Conservation (phyloP, 176 grass and related monocot genomes). For the Cenchrus americanus region DNA sequence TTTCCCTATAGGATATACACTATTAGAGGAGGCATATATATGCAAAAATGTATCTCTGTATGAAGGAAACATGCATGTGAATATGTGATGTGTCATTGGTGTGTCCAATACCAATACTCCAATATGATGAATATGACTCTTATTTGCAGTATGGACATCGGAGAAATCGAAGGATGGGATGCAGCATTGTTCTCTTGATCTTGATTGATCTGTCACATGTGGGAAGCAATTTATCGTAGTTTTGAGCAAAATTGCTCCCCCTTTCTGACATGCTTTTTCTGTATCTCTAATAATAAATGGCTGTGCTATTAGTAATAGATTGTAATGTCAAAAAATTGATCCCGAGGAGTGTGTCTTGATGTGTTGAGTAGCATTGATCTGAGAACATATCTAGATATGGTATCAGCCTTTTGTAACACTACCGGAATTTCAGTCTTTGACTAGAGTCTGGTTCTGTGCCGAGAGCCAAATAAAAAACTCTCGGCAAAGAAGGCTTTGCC, state of each 20-base stretch:
- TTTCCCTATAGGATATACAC: not conserved
- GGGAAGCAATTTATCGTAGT: slow-evolving; percentile 19
- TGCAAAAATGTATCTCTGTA: not conserved
- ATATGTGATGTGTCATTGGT: not conserved
- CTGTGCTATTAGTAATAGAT: not conserved
- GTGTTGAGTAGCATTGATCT: not conserved
- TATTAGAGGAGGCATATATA: not conserved
- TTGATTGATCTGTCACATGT: not conserved
- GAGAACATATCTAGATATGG: not conserved
- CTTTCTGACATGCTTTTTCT: slow-evolving; percentile 35
- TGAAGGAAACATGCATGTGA: not conserved
- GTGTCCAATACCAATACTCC: not conserved
- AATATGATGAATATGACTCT: not conserved
- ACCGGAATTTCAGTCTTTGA: too few relatives aligned
- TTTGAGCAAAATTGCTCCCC: slow-evolving; percentile 34
- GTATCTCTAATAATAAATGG: slow-evolving; percentile 37
- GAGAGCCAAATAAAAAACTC: too few relatives aligned
- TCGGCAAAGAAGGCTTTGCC: too few relatives aligned
- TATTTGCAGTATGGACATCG: slow-evolving; percentile 56
- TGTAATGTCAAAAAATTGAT: slow-evolving; percentile 16
- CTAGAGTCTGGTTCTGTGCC: too few relatives aligned
- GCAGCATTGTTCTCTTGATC: slow-evolving; percentile 65
- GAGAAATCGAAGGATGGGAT: slow-evolving; percentile 84
- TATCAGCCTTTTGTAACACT: not conserved
- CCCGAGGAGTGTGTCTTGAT: not conserved